phyloP scores from a whole-genome alignment of 345 rosid genomes.

The Sonneratia caseolaris region DNA sequence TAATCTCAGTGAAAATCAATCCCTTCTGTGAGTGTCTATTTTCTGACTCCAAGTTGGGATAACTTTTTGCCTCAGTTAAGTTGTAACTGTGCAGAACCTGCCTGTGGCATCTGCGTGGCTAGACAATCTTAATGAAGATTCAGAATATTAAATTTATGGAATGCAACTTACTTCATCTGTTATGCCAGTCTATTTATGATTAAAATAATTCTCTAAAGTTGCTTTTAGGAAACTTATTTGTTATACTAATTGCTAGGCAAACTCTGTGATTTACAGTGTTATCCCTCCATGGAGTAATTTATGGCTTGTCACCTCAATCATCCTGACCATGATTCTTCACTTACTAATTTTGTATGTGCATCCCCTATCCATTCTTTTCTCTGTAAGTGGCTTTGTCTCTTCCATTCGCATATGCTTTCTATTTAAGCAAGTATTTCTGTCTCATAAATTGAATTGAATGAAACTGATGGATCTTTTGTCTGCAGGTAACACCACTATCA shows the following conservation, averaged over 20 bases:
- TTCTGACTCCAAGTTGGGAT: background rate
- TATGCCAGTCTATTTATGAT: background rate
- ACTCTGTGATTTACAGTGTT: constrained; percentile 37
- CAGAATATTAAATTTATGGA: background rate
- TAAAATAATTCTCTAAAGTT: background rate
- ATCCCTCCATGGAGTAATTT: constrained; percentile 97
- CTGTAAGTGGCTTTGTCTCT: constrained; percentile 48
- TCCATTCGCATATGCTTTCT: constrained; percentile 5
- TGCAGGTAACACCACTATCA: constrained; percentile 88
- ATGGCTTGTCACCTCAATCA: constrained; percentile 92
- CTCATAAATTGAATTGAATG: constrained; percentile 9
- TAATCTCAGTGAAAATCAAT: constrained; percentile 97
- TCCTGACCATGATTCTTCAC: constrained; percentile 90
- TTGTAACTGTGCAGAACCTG: background rate
- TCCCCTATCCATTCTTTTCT: constrained; percentile 85
- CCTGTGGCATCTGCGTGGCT: background rate
- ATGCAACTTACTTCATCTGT: background rate
- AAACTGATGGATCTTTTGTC: constrained; percentile 14
- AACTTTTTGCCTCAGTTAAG: background rate
- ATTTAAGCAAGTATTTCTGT: constrained; percentile 3
- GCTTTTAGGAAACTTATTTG: background rate
- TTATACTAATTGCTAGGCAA: background rate
- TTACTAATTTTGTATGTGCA: constrained; percentile 65
- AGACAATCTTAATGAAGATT: background rate
- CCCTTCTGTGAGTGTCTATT: constrained; percentile 65